A percentile compares a stretch with the other conserved stretches of the same genome.
Evolutionary conservation across 2,329 filamentous ascomycete species (phyloP).

Genomic region (Colletotrichum sp.): DNA sequence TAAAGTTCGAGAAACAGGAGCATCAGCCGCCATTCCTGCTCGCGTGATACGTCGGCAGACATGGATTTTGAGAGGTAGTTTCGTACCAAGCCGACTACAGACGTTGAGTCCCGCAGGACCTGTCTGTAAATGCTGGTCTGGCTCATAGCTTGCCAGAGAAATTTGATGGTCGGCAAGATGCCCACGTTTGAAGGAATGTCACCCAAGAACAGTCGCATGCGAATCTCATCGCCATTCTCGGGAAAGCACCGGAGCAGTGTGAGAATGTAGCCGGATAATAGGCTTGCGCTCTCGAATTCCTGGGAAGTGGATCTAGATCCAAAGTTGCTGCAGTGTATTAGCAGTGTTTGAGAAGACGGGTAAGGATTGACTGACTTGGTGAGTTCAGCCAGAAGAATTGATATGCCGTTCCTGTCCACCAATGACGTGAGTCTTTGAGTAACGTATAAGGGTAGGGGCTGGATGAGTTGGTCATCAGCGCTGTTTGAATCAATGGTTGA

Average conservation of each 20-base stretch:
- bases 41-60: conserved; percentile 35
- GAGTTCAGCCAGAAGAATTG: conserved; percentile 53
- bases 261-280: conserved; percentile 85
- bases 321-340: conserved; percentile 13
- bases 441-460: conserved; percentile 60
- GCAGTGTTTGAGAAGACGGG: neutral
- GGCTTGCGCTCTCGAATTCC: conserved; percentile 47
- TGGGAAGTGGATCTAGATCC: conserved; percentile 28
- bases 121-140: conserved; percentile 37
- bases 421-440: conserved; percentile 71
- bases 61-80: conserved; percentile 27
- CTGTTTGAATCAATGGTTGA: conserved; percentile 9
- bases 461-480: conserved; percentile 31
- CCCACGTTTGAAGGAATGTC: conserved; percentile 55
- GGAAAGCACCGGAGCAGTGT: conserved; percentile 88
- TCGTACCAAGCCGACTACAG: conserved; percentile 29
- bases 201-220: conserved; percentile 90
- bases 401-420: conserved; percentile 77
- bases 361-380: neutral
- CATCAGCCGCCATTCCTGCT: conserved; percentile 85
- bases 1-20: conserved; percentile 94
- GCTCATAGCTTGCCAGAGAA: conserved; percentile 75
- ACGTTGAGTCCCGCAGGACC: conserved; percentile 14
- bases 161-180: conserved; percentile 72
- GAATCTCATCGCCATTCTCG: conserved; percentile 80